Evolutionary conservation across 2,329 filamentous ascomycete genomes (phyloP), one percentile per base, ranked within the genome.

Genomic region (Penicillium sp.): DNA sequence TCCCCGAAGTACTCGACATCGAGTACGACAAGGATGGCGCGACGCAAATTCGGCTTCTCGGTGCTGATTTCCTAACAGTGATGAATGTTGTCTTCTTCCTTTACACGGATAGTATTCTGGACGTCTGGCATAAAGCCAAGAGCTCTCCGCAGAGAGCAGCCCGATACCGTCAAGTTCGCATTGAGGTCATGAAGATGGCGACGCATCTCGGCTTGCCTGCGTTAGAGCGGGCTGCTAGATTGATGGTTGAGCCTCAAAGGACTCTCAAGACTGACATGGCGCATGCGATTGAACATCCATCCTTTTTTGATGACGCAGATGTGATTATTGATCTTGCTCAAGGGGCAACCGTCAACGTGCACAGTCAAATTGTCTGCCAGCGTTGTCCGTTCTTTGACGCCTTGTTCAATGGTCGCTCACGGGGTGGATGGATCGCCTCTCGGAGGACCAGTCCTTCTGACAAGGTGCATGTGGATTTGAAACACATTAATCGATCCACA

Each of bases 381-480:
- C 78, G 93, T 55, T 96, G 90, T 59, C 90, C 89, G 0, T 98
- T 96, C 76, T 98, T 98, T 55, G 77, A 91, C 53, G 87, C 86
- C 1, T 76, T 98, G 38, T 97, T 96, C 67, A 78, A 88, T 58
- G 93, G 93, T n/a, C 84, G 89, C 38, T 88, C 93, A 6, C 79
- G 80, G 36, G 93, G 93, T 0, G 80, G 81, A 57, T 98, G 93
- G 93, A 76, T 98, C 18, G 78, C 83, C 42, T 79, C 80, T 29
- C 81, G 90, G 45, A 81, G 82, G 33, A 46, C 66, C 62, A 57
- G 76, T 53, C 61, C 71, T 29, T 65, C 68, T 4, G 72, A 79
- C 26, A 68, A 73, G 11, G 74, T 95, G 47, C 77, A 76, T 34
- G 83, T 98, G 38, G 88, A 98, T 60, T 72, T 98, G 41, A 85